phyloP scores from a whole-genome alignment of 2,329 filamentous ascomycete genomes.

The Cladosporium phlei region DNA sequence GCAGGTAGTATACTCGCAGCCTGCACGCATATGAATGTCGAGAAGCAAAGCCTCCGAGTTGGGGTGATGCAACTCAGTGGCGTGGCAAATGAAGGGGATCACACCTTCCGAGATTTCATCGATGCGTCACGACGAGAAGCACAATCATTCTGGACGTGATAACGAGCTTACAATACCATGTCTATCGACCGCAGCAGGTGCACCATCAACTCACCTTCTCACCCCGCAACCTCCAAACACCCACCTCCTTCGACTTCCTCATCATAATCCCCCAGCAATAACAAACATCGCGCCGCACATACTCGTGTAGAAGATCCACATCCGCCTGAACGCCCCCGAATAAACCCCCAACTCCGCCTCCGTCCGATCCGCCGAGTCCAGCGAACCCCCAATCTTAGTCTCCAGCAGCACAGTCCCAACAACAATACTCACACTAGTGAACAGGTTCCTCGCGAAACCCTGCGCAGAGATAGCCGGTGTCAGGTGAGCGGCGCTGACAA shows the following conservation, averaged over 20 bases:
- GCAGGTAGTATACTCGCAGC: no score
- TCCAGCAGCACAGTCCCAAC: slow-evolving; percentile 10
- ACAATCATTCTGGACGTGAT: no score
- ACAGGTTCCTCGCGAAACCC: slow-evolving; percentile 1
- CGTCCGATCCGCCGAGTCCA: slow-evolving; percentile 1
- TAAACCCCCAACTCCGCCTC: not conserved
- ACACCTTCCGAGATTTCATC: no score
- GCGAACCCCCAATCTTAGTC: slow-evolving; percentile 1
- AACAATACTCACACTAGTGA: slow-evolving; percentile 7
- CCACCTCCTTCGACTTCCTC: not conserved
- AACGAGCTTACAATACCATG: no score
- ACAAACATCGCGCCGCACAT: slow-evolving; percentile 2
- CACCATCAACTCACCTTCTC: no score
- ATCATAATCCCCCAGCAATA: not conserved
- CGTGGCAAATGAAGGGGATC: no score
- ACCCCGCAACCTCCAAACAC: not conserved
- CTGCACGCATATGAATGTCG: no score
- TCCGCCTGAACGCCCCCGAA: not conserved
- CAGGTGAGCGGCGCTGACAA: not conserved
- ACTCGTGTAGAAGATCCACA: slow-evolving; percentile 9
- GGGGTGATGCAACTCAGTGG: no score
- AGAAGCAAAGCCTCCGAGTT: no score
- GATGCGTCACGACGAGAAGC: no score
- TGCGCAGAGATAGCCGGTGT: slow-evolving; percentile 6
- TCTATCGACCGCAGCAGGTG: no score